Base-by-base conservation (phyloP, 352 stramenopile species). In the Pythium inflatum region DNA sequence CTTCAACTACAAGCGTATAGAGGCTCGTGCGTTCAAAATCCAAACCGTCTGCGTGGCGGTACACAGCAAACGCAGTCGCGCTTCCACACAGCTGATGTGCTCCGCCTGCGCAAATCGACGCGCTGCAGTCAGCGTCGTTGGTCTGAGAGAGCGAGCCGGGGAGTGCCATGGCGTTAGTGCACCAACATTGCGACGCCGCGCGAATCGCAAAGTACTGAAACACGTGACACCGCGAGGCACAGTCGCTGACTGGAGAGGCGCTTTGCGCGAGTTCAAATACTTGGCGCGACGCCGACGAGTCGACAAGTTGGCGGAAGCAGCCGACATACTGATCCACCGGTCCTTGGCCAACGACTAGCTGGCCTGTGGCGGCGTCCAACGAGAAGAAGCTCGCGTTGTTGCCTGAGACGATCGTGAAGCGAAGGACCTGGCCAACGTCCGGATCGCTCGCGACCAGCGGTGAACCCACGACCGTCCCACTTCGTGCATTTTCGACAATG, bases 371-470 rank as follows among this genome's bases (percentile, higher is more conserved):
- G 6, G 56, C 28, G n/a, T 77, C 51, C 6, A 80, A 16, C 3
- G 27, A 25, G 38, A 80, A 80, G n/a, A 75, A 75, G 14, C 55
- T 65, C 0, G 45, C 36, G 18, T 79, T 53, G 27, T 73, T 77
- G 36, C 70, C 69, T 1, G 43, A 25, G 9, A 59, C 24, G 16
- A 80, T 76, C 5, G 59, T 38, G 41, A 77, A 80, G 1, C 36
- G 22, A 2, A 80, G 34, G 12, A 59, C 38, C 22, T 80, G 73
- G 14, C 56, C 55, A 8, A 55, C 14, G 61, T 80, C 73, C 12
- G 65, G 73, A 48, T 80, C 69, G 38, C 11, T 70, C 2, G 70
- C 70, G 7, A 51, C 40, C 1, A 80, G 50, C 18, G 45, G 48
- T 12, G 20, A 18, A 2, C 71, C 69, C 14, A 80, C 27, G 0